These are phyloP conservation scores for Basipetospora chlamydospora DNA, from an alignment of 2,329 filamentous ascomycete species.

Conservation along the genomic window DNA sequence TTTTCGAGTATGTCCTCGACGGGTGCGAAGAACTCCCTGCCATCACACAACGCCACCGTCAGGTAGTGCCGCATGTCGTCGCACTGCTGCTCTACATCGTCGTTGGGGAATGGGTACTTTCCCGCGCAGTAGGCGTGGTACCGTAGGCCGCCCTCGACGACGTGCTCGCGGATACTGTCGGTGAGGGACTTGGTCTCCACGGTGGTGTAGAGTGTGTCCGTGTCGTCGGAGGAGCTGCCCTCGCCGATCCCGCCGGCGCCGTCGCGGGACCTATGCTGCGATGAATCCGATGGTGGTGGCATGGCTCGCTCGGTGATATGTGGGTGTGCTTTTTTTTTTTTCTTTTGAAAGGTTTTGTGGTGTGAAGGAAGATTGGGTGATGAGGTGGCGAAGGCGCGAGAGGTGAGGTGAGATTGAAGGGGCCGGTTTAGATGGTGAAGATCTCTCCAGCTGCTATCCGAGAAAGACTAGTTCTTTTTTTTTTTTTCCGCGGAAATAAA, in stretches of 20 bases:
- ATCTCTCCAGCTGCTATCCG: too few species aligned
- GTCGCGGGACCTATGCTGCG: too few species aligned
- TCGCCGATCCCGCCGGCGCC: background rate
- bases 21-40: slow-evolving; percentile 28
- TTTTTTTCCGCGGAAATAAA: too few species aligned
- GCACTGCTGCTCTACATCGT: slow-evolving; percentile 25
- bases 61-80: slow-evolving; percentile 27
- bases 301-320: too few species aligned
- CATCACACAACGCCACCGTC: slow-evolving; percentile 23
- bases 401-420: too few species aligned
- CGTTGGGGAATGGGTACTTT: slow-evolving; percentile 27
- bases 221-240: background rate
- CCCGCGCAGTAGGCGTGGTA: slow-evolving; percentile 25
- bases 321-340: background rate
- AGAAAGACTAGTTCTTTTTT: too few species aligned
- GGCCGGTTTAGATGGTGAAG: too few species aligned
- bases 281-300: too few species aligned
- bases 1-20: slow-evolving; percentile 20
- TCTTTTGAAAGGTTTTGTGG: too few species aligned
- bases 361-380: too few species aligned
- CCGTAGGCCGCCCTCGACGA: slow-evolving; percentile 27
- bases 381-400: too few species aligned
- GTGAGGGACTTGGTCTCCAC: slow-evolving; percentile 24
- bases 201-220: slow-evolving; percentile 3
- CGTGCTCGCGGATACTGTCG: slow-evolving; percentile 27